Evolutionary conservation across 2,329 filamentous ascomycete species (phyloP), one percentile per base, ranked within the genome.

Genomic region (Lomentospora prolificans): DNA sequence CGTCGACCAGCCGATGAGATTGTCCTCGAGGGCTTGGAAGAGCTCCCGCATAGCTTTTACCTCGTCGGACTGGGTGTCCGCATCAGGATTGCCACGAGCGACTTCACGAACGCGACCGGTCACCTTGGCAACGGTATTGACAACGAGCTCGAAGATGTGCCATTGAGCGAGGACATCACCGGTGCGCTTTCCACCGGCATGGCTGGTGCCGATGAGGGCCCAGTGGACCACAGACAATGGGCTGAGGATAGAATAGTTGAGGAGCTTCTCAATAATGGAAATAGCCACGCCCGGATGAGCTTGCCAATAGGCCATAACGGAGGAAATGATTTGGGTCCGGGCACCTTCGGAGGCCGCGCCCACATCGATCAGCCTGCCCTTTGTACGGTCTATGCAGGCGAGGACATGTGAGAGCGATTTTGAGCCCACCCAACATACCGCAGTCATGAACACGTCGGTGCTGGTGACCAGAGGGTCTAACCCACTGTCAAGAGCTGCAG

Each of bases 321-420:
- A 89, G 4, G 86, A 82, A 62, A 97, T 88, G 64, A 99, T 95
- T 70, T 99, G 94, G 44, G 84, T 81, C 41, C 90, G 84, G 1
- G 90, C 90, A 2, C 80, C 79, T 57, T 90, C 82, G 0, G 88
- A 92, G 50, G 83, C 79, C 1, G 85, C 78, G 0, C 89, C 90
- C 36, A 92, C 85, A 57, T 87, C 84, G 2, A 96, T 75, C 1
- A 99, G 82, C 28, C 90, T 85, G 55, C 92, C 89, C 72, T 96
- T 96, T 72, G 87, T 92, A 57, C 94, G 87, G 70, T 99, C 94
- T 61, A 99, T 96, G 68, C 89, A 95, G 7, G 91, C 95, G 14
- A 99, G 81, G 3, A 96, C 90, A 69, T 99, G 94, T 10, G 91
- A 96, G 30, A 99, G 81, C 0, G 92, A 96, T 71, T 99, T 99